Evolutionary conservation across 2,329 filamentous ascomycete genomes (phyloP).

Genomic region (Bimuria novae-zelandiae): DNA sequence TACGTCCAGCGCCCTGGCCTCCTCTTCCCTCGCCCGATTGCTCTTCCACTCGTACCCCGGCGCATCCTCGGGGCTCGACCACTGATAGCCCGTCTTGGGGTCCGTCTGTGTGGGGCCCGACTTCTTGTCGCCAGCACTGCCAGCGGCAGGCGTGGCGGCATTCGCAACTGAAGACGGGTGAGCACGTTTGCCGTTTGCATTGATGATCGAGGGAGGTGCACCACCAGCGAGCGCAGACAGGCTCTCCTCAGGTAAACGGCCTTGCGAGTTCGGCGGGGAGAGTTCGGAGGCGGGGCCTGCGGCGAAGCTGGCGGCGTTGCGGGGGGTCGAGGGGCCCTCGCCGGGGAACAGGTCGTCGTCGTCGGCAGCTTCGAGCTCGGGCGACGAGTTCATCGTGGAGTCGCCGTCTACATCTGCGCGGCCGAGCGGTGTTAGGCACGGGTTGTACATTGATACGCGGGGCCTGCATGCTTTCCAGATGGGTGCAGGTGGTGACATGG

Average conservation of each 20-base stretch:
- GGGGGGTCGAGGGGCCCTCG: slow-evolving; percentile 52
- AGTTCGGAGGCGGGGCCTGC: slow-evolving; percentile 50
- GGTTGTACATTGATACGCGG: too few species aligned
- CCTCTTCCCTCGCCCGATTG: slow-evolving; percentile 42
- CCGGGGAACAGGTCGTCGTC: slow-evolving; percentile 51
- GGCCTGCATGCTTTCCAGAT: too few species aligned
- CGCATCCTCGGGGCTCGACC: slow-evolving; percentile 43
- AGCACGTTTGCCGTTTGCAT: slow-evolving; percentile 45
- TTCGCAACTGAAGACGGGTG: slow-evolving; percentile 17
- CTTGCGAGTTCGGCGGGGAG: slow-evolving; percentile 61
- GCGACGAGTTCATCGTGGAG: slow-evolving; percentile 59
- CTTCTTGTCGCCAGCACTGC: slow-evolving; percentile 14
- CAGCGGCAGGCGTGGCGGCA: slow-evolving; percentile 1
- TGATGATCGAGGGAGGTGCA: slow-evolving; percentile 30
- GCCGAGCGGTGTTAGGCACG: slow-evolving; percentile 14
- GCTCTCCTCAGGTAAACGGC: slow-evolving; percentile 32
- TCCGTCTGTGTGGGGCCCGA: slow-evolving; percentile 27
- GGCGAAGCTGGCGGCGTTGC: slow-evolving; percentile 33
- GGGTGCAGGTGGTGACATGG: too few species aligned
- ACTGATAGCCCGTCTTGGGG: slow-evolving; percentile 43
- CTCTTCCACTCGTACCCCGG: slow-evolving; percentile 47
- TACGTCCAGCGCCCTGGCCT: slow-evolving; percentile 37
- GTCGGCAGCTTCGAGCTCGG: slow-evolving; percentile 38
- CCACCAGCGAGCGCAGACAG: slow-evolving; percentile 21
- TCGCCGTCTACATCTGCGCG: slow-evolving; percentile 58